Evolutionary conservation across 2,329 filamentous ascomycete species (phyloP).

Genomic region (Grosmannia huntii): DNA sequence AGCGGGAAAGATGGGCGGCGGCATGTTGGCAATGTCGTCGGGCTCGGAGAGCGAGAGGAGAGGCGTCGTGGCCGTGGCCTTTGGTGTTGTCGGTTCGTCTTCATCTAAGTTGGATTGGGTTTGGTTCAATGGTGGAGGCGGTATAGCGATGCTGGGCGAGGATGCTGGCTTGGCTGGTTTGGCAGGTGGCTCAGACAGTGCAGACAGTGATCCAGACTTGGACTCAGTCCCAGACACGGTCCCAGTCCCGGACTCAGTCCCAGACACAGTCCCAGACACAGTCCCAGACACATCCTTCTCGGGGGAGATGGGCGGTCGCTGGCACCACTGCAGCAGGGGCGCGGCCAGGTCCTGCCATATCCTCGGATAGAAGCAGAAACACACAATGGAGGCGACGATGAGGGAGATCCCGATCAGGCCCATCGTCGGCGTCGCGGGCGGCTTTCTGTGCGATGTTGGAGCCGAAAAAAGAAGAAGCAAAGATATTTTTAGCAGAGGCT

Average conservation of each 20-base stretch:
- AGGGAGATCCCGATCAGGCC: conserved; percentile 48
- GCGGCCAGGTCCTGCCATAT: conserved; percentile 26
- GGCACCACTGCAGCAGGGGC: conserved; percentile 6
- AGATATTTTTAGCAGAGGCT: no score
- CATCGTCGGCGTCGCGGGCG: conserved; percentile 24
- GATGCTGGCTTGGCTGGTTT: no score
- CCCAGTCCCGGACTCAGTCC: no score
- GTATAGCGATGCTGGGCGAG: no score
- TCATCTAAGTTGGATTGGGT: no score
- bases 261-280: neutral
- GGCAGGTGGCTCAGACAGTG: no score
- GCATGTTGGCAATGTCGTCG: conserved; percentile 8
- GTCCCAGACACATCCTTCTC: neutral
- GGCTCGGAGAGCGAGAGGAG: conserved; percentile 30
- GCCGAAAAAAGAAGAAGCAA: no score
- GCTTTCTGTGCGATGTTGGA: neutral
- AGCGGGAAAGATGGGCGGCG: conserved; percentile 34
- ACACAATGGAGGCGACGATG: conserved; percentile 46
- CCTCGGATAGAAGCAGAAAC: conserved; percentile 40
- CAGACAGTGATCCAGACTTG: no score
- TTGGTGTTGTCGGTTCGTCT: conserved; percentile 37
- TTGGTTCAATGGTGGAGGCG: neutral
- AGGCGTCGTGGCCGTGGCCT: conserved; percentile 29
- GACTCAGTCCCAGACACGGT: no score
- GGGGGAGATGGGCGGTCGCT: conserved; percentile 2